Evolutionary conservation across 257 asterid genomes (phyloP).

Genomic region (Solanum chiquidenum): DNA sequence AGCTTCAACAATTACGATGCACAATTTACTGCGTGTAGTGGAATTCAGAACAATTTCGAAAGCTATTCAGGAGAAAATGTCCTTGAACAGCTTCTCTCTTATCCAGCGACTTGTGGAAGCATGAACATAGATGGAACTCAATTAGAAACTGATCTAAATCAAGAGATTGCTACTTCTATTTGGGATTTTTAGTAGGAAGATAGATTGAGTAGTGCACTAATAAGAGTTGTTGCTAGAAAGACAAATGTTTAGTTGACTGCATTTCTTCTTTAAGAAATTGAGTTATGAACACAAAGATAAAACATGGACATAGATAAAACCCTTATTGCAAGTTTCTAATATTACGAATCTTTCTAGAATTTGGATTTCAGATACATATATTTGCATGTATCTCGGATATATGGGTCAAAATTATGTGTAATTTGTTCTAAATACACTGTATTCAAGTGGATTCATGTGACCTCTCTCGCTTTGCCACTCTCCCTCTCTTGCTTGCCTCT

Average conservation of each 20-base stretch:
- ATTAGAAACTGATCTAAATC: slow-evolving; percentile 6
- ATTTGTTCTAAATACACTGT: background rate
- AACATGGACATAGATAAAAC: background rate
- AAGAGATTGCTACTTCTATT: slow-evolving; percentile 19
- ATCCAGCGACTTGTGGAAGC: background rate
- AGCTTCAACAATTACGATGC: background rate
- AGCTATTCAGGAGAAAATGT: slow-evolving; percentile 16
- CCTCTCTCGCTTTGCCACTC: background rate
- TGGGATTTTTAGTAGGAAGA: slow-evolving; percentile 27
- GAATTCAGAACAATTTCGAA: background rate
- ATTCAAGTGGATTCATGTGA: background rate
- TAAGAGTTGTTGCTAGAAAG: background rate
- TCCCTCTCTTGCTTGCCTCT: background rate
- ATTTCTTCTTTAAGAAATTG: background rate
- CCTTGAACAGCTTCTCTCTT: slow-evolving; percentile 7
- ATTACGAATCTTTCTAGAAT: background rate
- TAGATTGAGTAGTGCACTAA: background rate
- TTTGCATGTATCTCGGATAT: background rate
- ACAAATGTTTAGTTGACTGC: background rate
- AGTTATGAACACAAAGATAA: background rate
- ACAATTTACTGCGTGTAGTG: background rate
- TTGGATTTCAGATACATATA: background rate
- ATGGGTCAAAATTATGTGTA: background rate
- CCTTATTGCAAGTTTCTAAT: background rate
- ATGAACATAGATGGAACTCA: slow-evolving; percentile 5